Base-by-base conservation (phyloP, 768 basidiomycete genomes). In the Kwoniella heveanensis region DNA sequence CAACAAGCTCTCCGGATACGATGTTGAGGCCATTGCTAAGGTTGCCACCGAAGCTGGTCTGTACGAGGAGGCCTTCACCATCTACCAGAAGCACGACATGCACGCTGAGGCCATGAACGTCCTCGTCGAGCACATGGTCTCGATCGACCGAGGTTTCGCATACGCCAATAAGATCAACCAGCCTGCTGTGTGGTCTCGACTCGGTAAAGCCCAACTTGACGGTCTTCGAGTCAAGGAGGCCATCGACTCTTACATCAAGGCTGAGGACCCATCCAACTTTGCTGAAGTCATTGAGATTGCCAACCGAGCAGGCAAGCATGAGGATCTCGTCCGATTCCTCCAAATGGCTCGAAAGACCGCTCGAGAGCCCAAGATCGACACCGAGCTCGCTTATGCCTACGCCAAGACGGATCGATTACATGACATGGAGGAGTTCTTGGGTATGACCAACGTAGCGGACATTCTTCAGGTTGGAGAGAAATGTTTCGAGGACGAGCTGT, bases 381-480 rank as follows among this genome's bases (percentile, higher is more conserved):
- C 96, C 9, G 94, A 98, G 82, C 83, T 99, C 32, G 95, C 96
- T 13, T 96, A 97, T 78, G 91, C 96, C 4, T 99, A 98, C 78
- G 96, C 96, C 22, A 97, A 96, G 84, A 83, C 84, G 15, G 84
- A 85, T 66, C 88, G 96, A 56, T 82, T 99, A 15, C 95, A 98
- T 77, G 96, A 99, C 77, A 98, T 98, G 96, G 96, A 99, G 76
- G 96, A 99, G 82, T 99, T 99, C 86, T 83, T 99, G 69, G 85
- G 85, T 24, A 95, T 97, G 90, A 99, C 96, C 48, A 99, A 99
- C 69, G 96, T 99, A 51, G 96, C 96, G 5, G 96, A 99, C 76
- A 84, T 97, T 54, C 84, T 99, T 22, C 90, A 91, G 69, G 96
- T 98, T 57, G 96, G 96, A 79, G 96, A 99, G 84, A 97, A 98